Conservation (phyloP, 306 rosid genomes). For the Glycine tomentella region DNA sequence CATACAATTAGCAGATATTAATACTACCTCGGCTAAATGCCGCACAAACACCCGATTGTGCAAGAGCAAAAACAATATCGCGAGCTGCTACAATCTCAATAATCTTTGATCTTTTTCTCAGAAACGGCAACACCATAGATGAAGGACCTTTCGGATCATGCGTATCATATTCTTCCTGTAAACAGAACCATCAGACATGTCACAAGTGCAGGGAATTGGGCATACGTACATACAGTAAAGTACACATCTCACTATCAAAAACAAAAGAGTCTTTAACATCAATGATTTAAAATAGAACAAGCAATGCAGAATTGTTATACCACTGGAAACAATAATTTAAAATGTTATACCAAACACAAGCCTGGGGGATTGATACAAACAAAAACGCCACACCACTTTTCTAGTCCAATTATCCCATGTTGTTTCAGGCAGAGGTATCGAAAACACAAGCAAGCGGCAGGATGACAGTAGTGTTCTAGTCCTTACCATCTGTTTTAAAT, state of each 20-base stretch:
- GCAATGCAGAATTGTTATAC: not conserved
- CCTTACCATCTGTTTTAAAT: constrained; percentile 11
- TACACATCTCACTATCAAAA: constrained; percentile 34
- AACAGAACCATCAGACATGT: constrained; percentile 33
- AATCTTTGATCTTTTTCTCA: constrained; percentile 67
- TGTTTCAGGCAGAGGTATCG: not conserved
- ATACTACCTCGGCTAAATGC: constrained; percentile 70
- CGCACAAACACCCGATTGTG: constrained; percentile 74
- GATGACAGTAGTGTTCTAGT: not conserved
- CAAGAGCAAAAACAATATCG: constrained; percentile 72
- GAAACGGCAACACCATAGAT: constrained; percentile 57
- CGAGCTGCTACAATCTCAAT: constrained; percentile 72
- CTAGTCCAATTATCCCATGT: not conserved
- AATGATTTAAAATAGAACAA: constrained; percentile 25
- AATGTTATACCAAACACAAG: constrained; percentile 11
- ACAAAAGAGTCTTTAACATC: constrained; percentile 5
- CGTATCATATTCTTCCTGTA: constrained; percentile 69
- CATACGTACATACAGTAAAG: not conserved
- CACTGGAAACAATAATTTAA: constrained; percentile 15
- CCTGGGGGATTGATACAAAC: not conserved
- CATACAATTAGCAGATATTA: not conserved
- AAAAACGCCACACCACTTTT: not conserved
- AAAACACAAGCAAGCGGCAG: not conserved
- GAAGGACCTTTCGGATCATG: constrained; percentile 73
- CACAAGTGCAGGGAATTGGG: not conserved